Evolutionary conservation across 2,329 filamentous ascomycete genomes (phyloP), one percentile per base, ranked within the genome.

Genomic region (Tolypocladium cylindrosporum): DNA sequence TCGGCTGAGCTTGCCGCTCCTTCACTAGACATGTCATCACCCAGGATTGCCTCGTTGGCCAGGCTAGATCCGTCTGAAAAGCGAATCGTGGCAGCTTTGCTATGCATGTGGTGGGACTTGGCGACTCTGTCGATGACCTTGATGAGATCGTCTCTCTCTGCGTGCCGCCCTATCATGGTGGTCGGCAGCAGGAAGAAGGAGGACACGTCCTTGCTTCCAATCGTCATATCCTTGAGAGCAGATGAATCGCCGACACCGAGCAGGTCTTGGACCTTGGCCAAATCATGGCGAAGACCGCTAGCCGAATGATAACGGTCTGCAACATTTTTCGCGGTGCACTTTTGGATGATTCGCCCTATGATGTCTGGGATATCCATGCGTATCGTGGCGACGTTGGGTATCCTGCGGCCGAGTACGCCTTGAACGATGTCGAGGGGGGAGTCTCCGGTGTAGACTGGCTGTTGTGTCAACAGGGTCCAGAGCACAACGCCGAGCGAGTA

Each of bases 341-440:
- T 95, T 68, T 93, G 88, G 45, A 97, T 90, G 50, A 97, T 88
- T 39, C 83, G 82, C 1, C 89, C 89, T 48, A 97, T 77, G 9
- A 88, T 87, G 59, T 95, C 90, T 0, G 93, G 93, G 7, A 96
- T 79, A 67, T 97, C 93, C 60, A 91, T 81, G 55, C 93, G 83
- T 51, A 91, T 83, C 4, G 83, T 84, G 4, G 90, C 90, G 10
- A 94, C 86, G 42, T 85, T 85, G 5, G 89, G 86, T 62, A 97
- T 85, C 52, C 89, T 85, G 62, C 88, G 87, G 53, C 87, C 87
- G 10, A 97, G 79, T 13, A 97, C 91, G 63, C 87, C 90, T 69
- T 97, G 92, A 62, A 97, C 91, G 51, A 97, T 91, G 66, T 97
- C 92, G 59, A 97, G 82, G 0, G 92, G 90, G 0, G 85, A 87